A percentile compares a stretch with the other conserved stretches of the same genome.
Evolutionary conservation across 225 moss, liverwort and hornwort species (phyloP).

Genomic region (Marchantia polymorpha): DNA sequence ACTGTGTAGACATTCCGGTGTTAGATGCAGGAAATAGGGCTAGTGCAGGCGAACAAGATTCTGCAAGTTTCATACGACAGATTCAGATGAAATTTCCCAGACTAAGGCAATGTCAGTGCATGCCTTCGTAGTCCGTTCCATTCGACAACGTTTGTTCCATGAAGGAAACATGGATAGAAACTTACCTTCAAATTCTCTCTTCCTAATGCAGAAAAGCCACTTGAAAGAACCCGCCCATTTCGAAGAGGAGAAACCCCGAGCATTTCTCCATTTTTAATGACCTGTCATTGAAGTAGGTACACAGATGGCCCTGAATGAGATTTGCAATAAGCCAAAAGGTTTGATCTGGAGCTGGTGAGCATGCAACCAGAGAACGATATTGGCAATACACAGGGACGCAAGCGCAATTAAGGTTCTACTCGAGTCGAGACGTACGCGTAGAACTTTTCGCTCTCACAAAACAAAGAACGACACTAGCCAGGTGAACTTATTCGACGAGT

Average conservation of each 20-base stretch:
- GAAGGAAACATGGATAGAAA: background rate
- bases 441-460: no score
- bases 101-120: background rate
- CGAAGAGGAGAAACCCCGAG: constrained; percentile 96
- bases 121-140: background rate
- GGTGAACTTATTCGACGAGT: no score
- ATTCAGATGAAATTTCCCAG: background rate
- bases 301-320: background rate
- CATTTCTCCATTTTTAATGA: constrained; percentile 99
- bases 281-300: constrained; percentile 41
- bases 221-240: constrained; percentile 92
- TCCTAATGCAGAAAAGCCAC: constrained; percentile 84
- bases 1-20: constrained; percentile 40
- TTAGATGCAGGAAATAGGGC: background rate
- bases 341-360: no score
- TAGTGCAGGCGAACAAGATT: background rate
- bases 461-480: no score
- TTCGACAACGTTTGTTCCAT: background rate
- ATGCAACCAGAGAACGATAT: no score
- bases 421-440: no score
- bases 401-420: no score
- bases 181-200: constrained; percentile 87
- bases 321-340: no score
- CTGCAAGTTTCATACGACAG: background rate
- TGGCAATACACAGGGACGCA: no score